Conservation (phyloP, 495 filamentous ascomycete species). For the Oidiodendron maius region DNA sequence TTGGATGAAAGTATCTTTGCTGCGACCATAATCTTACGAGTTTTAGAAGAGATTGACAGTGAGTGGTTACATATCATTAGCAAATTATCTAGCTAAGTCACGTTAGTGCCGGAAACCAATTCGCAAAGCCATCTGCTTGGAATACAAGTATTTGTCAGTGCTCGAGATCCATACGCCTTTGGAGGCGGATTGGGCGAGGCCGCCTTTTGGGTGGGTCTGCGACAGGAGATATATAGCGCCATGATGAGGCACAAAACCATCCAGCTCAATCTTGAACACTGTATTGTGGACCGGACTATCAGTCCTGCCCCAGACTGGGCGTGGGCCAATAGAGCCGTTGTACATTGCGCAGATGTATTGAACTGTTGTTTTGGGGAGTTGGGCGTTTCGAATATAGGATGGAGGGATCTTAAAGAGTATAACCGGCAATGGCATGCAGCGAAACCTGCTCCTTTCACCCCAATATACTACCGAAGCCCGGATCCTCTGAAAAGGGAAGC, state of each 20-base stretch:
- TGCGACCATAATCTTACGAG: constrained; percentile 53
- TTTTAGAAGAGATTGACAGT: constrained; percentile 58
- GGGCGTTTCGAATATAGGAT: constrained; percentile 18
- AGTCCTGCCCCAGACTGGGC: constrained; percentile 35
- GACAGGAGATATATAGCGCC: constrained; percentile 51
- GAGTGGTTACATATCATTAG: constrained; percentile 11
- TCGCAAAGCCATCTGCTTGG: constrained; percentile 42
- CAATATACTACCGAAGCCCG: constrained; percentile 28
- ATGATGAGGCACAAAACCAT: constrained; percentile 44
- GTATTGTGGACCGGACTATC: constrained; percentile 37
- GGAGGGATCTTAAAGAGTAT: constrained; percentile 29
- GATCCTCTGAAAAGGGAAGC: constrained; percentile 13
- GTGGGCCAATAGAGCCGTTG: constrained; percentile 49
- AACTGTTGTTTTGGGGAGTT: constrained; percentile 42
- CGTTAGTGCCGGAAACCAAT: constrained; percentile 32
- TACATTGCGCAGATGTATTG: constrained; percentile 45
- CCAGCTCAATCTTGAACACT: constrained; percentile 32
- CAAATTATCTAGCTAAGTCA: constrained; percentile 8
- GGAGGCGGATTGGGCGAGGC: constrained; percentile 39
- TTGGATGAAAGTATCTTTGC: constrained; percentile 55
- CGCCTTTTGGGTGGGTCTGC: constrained; percentile 51
- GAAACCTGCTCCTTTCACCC: constrained; percentile 31
- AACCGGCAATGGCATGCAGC: constrained; percentile 28
- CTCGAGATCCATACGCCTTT: constrained; percentile 29
- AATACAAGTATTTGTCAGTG: constrained; percentile 42